Percentiles rank a stretch among this genome's conserved stretches.
Evolutionary conservation across 176 grass and related monocot genomes (phyloP).

Genomic region (Stipa capillata): DNA sequence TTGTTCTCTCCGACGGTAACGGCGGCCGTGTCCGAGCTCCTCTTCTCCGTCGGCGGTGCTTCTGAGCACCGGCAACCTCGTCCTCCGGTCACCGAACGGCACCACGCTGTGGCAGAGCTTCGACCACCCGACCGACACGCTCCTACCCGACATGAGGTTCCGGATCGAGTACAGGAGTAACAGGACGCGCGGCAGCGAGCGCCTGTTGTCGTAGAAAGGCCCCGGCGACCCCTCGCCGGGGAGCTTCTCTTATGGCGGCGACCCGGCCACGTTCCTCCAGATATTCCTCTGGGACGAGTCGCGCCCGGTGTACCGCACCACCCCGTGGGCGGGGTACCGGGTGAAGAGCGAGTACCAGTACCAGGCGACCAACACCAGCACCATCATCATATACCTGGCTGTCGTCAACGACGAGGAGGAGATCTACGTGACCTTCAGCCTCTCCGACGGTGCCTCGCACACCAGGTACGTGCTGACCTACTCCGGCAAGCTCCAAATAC

Average conservation of each 20-base stretch:
- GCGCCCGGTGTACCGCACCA: not conserved
- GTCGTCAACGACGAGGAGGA: not conserved
- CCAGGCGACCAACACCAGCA: too few relatives aligned
- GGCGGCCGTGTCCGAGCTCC: too few relatives aligned
- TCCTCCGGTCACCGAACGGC: not conserved
- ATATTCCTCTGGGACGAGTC: too few relatives aligned
- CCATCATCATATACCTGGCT: not conserved
- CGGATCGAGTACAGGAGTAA: not conserved
- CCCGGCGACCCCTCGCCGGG: constrained; percentile 6
- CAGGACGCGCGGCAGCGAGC: not conserved
- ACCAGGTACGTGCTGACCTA: too few relatives aligned
- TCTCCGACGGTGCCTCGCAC: not conserved
- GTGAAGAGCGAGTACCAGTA: too few relatives aligned
- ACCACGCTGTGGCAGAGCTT: constrained; percentile 31
- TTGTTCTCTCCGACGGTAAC: too few relatives aligned
- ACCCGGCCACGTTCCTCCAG: not conserved
- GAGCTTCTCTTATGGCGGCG: not conserved
- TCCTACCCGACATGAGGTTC: constrained; percentile 8
- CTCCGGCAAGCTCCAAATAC: not conserved
- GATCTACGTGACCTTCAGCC: not conserved
- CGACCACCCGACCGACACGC: constrained; percentile 33
- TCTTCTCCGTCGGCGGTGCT: constrained; percentile 15
- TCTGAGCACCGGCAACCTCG: constrained; percentile 28
- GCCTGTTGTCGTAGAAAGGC: constrained; percentile 4
- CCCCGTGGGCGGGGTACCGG: constrained; percentile 19